A percentile compares a stretch with the other conserved stretches of the same genome.
Conservation (phyloP, 306 rosid genomes). For the Sechiopsis laciniata region DNA sequence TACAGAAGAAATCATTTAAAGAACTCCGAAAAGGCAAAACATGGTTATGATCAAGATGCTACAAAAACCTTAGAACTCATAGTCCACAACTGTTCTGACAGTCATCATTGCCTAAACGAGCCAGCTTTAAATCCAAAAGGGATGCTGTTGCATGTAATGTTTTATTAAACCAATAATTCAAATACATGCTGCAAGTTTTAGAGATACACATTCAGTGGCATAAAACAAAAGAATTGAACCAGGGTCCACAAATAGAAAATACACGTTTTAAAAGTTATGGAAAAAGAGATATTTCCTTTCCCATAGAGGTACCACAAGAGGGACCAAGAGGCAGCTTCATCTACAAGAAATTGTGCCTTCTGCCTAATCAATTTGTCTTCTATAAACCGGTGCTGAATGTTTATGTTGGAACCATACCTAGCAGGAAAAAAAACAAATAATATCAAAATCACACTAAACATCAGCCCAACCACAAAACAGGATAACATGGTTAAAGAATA, state of each 20-base stretch:
- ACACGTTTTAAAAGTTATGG: not conserved
- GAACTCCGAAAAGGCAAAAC: not conserved
- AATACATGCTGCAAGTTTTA: not conserved
- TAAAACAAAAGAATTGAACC: not conserved
- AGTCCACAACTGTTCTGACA: not conserved
- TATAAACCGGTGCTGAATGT: slow-evolving; percentile 59
- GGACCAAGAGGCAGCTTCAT: slow-evolving; percentile 98
- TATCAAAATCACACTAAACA: not conserved
- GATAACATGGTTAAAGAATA: not conserved
- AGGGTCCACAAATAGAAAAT: not conserved
- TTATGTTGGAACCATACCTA: slow-evolving; percentile 59
- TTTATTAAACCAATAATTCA: not conserved
- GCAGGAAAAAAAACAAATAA: slow-evolving; percentile 11
- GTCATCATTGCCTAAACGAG: not conserved
- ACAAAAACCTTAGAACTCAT: not conserved
- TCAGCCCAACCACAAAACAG: not conserved
- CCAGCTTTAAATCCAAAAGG: not conserved
- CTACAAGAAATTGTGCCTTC: slow-evolving; percentile 83
- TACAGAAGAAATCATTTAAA: not conserved
- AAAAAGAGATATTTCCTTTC: slow-evolving; percentile 61
- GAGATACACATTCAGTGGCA: not conserved
- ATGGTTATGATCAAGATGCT: not conserved
- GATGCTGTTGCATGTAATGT: not conserved
- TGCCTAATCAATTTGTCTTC: slow-evolving; percentile 96
- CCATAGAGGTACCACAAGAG: slow-evolving; percentile 93